phyloP scores from a whole-genome alignment of 2,329 filamentous ascomycete genomes.

The Scedosporium apiospermum region DNA sequence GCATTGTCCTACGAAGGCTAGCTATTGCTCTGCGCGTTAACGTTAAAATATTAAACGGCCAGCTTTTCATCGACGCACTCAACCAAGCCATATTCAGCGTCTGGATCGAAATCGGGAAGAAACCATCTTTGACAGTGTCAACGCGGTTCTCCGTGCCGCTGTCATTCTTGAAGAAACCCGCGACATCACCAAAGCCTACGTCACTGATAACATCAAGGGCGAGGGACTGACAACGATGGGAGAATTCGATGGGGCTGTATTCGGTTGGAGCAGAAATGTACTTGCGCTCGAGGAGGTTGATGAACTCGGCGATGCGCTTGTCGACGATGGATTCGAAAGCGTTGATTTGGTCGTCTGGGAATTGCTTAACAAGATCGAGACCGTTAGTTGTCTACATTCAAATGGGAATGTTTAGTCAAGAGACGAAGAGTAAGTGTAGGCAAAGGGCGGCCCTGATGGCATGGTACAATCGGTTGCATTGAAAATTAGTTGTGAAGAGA shows the following conservation, averaged over 20 bases:
- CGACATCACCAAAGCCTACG: slow-evolving; percentile 38
- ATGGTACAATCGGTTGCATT: too few species aligned
- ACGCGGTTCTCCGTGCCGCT: too few species aligned
- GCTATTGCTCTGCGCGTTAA: slow-evolving; percentile 28
- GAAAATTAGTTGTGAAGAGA: too few species aligned
- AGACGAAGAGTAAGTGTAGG: not conserved
- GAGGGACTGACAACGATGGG: slow-evolving; percentile 38
- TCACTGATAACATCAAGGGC: slow-evolving; percentile 46
- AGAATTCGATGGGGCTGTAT: slow-evolving; percentile 36
- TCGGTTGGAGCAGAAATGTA: slow-evolving; percentile 25
- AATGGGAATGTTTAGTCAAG: not conserved
- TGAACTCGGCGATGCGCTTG: slow-evolving; percentile 30
- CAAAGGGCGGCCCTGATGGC: too few species aligned
- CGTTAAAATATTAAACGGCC: slow-evolving; percentile 27
- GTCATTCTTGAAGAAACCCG: slow-evolving; percentile 37
- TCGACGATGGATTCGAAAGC: slow-evolving; percentile 41
- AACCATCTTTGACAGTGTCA: too few species aligned
- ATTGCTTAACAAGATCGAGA: not conserved
- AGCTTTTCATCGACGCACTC: slow-evolving; percentile 29
- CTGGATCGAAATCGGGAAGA: slow-evolving; percentile 31
- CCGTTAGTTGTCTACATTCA: too few species aligned
- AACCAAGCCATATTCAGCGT: slow-evolving; percentile 32
- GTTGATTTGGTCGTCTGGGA: slow-evolving; percentile 29
- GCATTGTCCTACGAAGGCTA: slow-evolving; percentile 22
- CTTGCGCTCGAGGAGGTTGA: slow-evolving; percentile 35